Base-by-base conservation (phyloP, 2,329 filamentous ascomycete genomes). In the Alternaria novae-zelandiae region DNA sequence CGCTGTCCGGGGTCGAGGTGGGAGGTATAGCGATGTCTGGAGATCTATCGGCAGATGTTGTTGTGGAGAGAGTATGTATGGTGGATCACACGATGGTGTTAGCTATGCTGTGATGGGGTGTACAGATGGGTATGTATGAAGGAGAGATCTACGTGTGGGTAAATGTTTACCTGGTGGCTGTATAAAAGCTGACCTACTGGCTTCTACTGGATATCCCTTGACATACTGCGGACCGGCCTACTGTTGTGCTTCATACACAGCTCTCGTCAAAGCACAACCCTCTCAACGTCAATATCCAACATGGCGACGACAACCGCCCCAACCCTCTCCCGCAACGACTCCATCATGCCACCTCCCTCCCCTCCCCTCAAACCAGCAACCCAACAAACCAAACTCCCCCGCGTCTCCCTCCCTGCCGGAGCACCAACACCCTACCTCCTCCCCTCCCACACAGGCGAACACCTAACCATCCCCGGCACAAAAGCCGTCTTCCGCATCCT, bases 401-500 rank as follows among this genome's bases (percentile, higher is more conserved):
- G 62, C 17, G 57, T 65, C 13, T 41, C 44, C 11, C 46, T 58
- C 23, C 67, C 67, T 6, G 56, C 59, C 30, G 67, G 67, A 26
- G 64, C 55, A 23, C 59, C 65, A 10, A 46, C 53, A 6, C 63
- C 67, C 6, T 71, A 71, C 51, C 63, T 70, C 26, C 63, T 71
- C 30, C 61, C 67, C 20, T 65, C 67, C 5, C 63, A 70, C 25
- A 67, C 65, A 41, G 69, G 67, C 49, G 67, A 70, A 25, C 44
- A 61, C 12, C 58, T 71, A 5, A 65, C 64, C 1, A 67, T 71
- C 8, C 69, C 69, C 0, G 67, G 69, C 23, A 70, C 65, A 30
- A 69, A 70, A 51, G 62, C 65, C 2, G 61, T 62, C 17, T 59
- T 71, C 45, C 65, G 69, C 5, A 70, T 71, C 23, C 56, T 71